Percentiles rank a stretch among this genome's conserved stretches.
Evolutionary conservation across 768 basidiomycete species (phyloP).

Genomic region (Phlebiopsis flavidoalba): DNA sequence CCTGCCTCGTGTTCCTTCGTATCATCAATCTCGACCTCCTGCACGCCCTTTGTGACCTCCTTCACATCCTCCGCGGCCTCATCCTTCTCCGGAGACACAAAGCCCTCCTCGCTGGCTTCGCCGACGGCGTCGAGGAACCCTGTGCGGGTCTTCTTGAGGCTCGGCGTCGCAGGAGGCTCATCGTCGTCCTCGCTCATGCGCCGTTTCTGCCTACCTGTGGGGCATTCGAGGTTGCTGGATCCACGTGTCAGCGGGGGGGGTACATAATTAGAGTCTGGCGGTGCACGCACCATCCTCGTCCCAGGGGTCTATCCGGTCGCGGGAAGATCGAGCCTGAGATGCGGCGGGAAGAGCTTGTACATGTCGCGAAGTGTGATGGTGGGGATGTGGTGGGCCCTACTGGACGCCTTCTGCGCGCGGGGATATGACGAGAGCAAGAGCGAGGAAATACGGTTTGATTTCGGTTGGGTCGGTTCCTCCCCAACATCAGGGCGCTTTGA

Average conservation of each 20-base stretch:
- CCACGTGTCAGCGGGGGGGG: not conserved
- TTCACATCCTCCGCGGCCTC: constrained; percentile 44
- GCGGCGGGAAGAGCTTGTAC: constrained; percentile 68
- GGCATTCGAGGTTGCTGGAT: constrained; percentile 67
- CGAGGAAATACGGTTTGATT: not conserved
- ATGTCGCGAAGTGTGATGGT: constrained; percentile 28
- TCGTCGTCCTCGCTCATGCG: constrained; percentile 45
- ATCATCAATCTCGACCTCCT: constrained; percentile 60
- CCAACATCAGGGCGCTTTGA: not conserved
- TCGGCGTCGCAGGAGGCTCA: constrained; percentile 27
- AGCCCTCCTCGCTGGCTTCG: constrained; percentile 21
- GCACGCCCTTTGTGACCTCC: constrained; percentile 67
- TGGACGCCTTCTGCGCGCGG: not conserved
- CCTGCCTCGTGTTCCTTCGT: constrained; percentile 10
- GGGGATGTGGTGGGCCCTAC: too few relatives aligned
- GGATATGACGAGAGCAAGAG: not conserved
- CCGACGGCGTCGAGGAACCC: constrained; percentile 38
- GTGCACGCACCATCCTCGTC: constrained; percentile 62
- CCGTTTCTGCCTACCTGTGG: constrained; percentile 67
- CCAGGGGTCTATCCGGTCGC: constrained; percentile 71
- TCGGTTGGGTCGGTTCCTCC: not conserved
- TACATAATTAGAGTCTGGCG: constrained; percentile 3
- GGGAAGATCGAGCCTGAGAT: constrained; percentile 67
- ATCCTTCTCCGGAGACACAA: constrained; percentile 8
- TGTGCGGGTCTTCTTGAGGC: constrained; percentile 23